Evolutionary conservation across 108 stramenopile genomes (phyloP).

Genomic region (Cyclostephanos tholiformis): DNA sequence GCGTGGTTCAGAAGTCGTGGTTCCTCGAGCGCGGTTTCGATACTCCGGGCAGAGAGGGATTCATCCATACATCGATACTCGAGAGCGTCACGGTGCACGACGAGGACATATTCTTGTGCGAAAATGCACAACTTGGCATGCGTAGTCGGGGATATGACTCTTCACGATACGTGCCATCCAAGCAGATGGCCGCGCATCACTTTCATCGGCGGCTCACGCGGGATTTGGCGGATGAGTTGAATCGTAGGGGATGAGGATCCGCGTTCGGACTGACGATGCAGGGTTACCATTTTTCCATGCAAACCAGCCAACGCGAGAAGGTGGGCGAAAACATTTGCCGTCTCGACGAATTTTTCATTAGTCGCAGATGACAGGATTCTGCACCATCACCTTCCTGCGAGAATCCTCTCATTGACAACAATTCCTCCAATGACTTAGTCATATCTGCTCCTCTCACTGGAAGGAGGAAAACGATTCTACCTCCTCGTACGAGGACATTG

Average conservation of each 20-base stretch:
- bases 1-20: conserved; percentile 18
- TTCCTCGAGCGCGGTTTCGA: conserved; percentile 20
- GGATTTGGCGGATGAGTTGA: conserved; percentile 1
- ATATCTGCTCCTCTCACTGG: conserved; percentile 34
- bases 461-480: conserved; percentile 41
- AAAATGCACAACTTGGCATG: conserved; percentile 39
- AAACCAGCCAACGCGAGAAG: conserved; percentile 14
- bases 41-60: background rate
- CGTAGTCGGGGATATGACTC: conserved; percentile 28
- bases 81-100: conserved; percentile 38
- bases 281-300: background rate
- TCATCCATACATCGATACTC: conserved; percentile 15
- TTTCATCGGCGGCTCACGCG: conserved; percentile 15
- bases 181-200: conserved; percentile 27
- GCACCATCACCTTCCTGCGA: background rate
- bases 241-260: background rate
- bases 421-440: conserved; percentile 16
- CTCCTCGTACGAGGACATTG: conserved; percentile 26
- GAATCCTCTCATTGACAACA: conserved; percentile 11
- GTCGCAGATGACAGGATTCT: conserved; percentile 1
- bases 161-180: conserved; percentile 26
- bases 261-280: background rate
- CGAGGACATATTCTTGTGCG: conserved; percentile 47
- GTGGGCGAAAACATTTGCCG: conserved; percentile 16
- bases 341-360: conserved; percentile 3